A percentile compares a stretch with the other conserved stretches of the same genome.
Evolutionary conservation across 2,329 filamentous ascomycete genomes (phyloP).

Genomic region (Aspergillus versicolor): DNA sequence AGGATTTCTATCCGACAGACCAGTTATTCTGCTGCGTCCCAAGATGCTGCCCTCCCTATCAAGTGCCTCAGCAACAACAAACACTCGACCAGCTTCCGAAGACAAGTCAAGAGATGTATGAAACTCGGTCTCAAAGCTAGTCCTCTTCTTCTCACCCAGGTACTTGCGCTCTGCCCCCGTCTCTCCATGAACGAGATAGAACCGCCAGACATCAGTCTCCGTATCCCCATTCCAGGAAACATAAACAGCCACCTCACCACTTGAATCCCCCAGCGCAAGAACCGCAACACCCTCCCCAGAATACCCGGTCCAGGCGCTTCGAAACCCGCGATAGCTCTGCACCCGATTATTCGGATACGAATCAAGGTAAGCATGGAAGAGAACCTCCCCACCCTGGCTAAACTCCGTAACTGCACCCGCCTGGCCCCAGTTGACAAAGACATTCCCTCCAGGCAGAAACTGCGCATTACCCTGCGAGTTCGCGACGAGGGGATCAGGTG

Average conservation of each 20-base stretch:
- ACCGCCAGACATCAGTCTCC: slow-evolving; percentile 42
- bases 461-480: slow-evolving; percentile 29
- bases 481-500: slow-evolving; percentile 20
- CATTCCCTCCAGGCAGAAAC: slow-evolving; percentile 23
- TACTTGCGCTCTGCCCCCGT: neutral
- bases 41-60: slow-evolving; percentile 26
- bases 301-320: slow-evolving; percentile 37
- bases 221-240: slow-evolving; percentile 56
- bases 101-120: slow-evolving; percentile 9
- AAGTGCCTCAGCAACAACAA: slow-evolving; percentile 41
- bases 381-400: slow-evolving; percentile 22
- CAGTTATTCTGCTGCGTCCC: neutral
- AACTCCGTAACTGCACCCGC: slow-evolving; percentile 20
- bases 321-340: slow-evolving; percentile 37
- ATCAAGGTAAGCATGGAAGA: slow-evolving; percentile 37
- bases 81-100: slow-evolving; percentile 20
- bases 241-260: slow-evolving; percentile 38
- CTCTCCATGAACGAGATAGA: neutral
- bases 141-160: neutral
- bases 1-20: neutral
- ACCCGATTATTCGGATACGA: slow-evolving; percentile 17
- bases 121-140: slow-evolving; percentile 30
- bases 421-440: slow-evolving; percentile 33
- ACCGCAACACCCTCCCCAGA: slow-evolving; percentile 32
- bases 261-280: slow-evolving; percentile 29